These are phyloP conservation scores for Lathyrus tuberosus DNA, from an alignment of 306 rosid genomes.

Conservation along the genomic window DNA sequence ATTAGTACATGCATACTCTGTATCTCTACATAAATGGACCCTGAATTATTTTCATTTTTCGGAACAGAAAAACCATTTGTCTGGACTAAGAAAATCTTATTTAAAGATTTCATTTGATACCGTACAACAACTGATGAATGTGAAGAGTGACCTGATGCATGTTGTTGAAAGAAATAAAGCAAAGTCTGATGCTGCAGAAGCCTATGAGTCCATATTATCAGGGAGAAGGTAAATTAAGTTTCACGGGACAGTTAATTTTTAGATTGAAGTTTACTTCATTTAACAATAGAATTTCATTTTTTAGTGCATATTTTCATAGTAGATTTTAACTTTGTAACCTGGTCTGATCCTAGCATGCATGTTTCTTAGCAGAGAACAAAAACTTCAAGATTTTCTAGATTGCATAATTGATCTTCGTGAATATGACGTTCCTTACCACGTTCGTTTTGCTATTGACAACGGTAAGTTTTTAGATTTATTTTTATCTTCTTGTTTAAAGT, in stretches of 20 bases:
- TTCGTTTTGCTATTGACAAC: constrained; percentile 93
- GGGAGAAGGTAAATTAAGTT: constrained; percentile 69
- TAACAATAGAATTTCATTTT: constrained; percentile 21
- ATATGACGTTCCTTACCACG: constrained; percentile 95
- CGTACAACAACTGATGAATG: constrained; percentile 86
- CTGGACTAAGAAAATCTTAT: constrained; percentile 82
- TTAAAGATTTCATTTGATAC: constrained; percentile 83
- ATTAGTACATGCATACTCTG: constrained; percentile 21
- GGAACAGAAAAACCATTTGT: constrained; percentile 92
- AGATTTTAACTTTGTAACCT: constrained; percentile 24
- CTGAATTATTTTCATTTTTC: constrained; percentile 42
- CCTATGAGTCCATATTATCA: constrained; percentile 67
- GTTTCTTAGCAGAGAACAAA: constrained; percentile 79
- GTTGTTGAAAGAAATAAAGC: constrained; percentile 79
- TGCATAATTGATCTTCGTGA: constrained; percentile 89
- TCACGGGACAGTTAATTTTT: constrained; percentile 16
- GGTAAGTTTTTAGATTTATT: constrained; percentile 56
- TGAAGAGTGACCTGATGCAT: constrained; percentile 80
- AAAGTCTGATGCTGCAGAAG: constrained; percentile 88
- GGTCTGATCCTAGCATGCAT: constrained; percentile 41
- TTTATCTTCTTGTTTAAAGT: constrained; percentile 32
- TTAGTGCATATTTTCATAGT: constrained; percentile 9
- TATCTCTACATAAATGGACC: constrained; percentile 28
- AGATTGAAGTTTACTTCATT: constrained; percentile 19
- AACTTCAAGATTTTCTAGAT: constrained; percentile 82